These are phyloP conservation scores for Paraconiothyrium brasiliense DNA, from an alignment of 2,329 filamentous ascomycete species.

Conservation along the genomic window DNA sequence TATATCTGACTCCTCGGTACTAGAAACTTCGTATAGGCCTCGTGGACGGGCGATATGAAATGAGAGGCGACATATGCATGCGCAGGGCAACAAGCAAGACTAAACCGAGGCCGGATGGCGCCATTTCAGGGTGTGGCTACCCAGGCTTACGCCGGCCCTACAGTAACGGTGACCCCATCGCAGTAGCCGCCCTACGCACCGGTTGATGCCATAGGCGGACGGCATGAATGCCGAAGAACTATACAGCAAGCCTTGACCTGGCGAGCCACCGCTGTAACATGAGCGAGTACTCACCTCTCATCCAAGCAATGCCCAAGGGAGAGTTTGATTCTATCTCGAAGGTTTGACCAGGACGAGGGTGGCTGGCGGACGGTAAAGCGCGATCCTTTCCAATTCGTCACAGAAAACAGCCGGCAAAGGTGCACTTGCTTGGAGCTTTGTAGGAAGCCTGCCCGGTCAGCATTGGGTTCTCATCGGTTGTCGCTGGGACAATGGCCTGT, in stretches of 20 bases:
- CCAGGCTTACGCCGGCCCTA: background rate
- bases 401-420: slow-evolving; percentile 9
- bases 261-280: background rate
- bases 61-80: slow-evolving; percentile 19
- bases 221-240: background rate
- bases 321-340: background rate
- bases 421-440: background rate
- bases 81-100: slow-evolving; percentile 4
- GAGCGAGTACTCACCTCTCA: background rate
- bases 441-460: background rate
- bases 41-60: slow-evolving; percentile 18
- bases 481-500: background rate
- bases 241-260: background rate
- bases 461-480: background rate
- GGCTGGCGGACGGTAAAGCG: background rate
- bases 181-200: background rate
- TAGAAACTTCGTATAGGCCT: slow-evolving; percentile 19
- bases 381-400: slow-evolving; percentile 24
- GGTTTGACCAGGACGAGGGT: background rate
- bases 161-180: background rate
- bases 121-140: background rate
- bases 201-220: background rate
- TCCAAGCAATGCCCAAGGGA: background rate
- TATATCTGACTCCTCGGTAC: slow-evolving; percentile 19
- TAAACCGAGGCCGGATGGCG: background rate